Evolutionary conservation across 495 filamentous ascomycete species (phyloP), one percentile per base, ranked within the genome.

Genomic region (Darksidea phi): DNA sequence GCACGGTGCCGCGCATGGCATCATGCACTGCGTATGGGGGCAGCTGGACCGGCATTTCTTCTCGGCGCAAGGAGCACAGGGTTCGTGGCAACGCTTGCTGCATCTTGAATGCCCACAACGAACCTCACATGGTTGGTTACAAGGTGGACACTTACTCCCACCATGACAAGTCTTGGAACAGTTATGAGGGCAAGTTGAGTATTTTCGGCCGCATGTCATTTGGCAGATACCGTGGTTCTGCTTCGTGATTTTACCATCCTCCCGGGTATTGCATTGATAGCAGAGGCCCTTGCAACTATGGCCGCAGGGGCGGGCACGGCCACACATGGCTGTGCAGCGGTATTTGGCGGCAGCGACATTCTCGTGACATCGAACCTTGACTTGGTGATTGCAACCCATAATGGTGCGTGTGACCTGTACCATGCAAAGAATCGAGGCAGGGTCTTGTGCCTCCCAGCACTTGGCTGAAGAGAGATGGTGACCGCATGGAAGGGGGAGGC

Each of bases 1-100:
- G 62, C 81, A 82, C 0, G 84, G 82, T 12, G 83, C 88, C 0
- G 76, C 77, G 58, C 79, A 86, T 28, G 87, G 86, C 80, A 90
- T 32, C 28, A 56, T 21, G n/a, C 66, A 55, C 8, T 75, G 73
- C 24, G 72, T 70, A 69, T 89, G 86, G 6, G 76, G 64, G 68
- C 88, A 90, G 7, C 65, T 59, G 47, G 79, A 88, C 6, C 77
- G 67, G 63, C 86, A 89, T 42, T 72, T 64, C 17, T 72, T 67
- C 50, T 82, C 79, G 0, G 80, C 82, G 63, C 88, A 91, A 8
- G 58, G 58, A 23, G 17, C n/a, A 21, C 58, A 61, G 6, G 55
- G 81, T 54, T 90, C 82, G 15, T 72, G 70, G 70, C 86, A 90
- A 46, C 72, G 73, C 61, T 80, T 81, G n/a, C 60, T 70, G 57